These are phyloP conservation scores for Tetragonia tetragonoides DNA, from an alignment of 148 eudicot genomes.

Conservation along the genomic window DNA sequence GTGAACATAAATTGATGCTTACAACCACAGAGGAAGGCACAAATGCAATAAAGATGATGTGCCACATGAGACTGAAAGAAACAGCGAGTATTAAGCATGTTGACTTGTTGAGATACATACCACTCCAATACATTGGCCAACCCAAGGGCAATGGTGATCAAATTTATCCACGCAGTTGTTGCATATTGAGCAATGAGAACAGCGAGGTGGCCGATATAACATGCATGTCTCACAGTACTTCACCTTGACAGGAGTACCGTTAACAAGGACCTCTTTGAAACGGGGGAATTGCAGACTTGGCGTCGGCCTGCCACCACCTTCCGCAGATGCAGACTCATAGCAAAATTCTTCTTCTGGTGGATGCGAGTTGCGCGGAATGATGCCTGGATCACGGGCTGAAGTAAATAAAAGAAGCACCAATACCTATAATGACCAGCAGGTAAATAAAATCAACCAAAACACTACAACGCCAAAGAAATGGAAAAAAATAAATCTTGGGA, in stretches of 20 bases:
- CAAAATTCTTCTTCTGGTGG: constrained; percentile 59
- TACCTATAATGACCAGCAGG: constrained; percentile 35
- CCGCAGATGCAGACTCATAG: constrained; percentile 42
- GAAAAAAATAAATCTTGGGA: background rate
- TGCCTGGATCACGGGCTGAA: constrained; percentile 66
- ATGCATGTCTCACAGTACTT: constrained; percentile 73
- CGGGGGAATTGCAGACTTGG: constrained; percentile 51
- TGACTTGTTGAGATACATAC: constrained; percentile 25
- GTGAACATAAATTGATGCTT: background rate
- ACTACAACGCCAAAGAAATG: constrained; percentile 7
- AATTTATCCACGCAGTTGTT: constrained; percentile 63
- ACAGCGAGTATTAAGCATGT: constrained; percentile 1
- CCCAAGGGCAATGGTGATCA: constrained; percentile 76
- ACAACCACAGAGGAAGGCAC: background rate
- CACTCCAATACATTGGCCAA: constrained; percentile 67
- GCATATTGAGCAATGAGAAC: constrained; percentile 68
- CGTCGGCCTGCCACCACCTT: constrained; percentile 43
- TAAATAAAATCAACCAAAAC: constrained; percentile 20
- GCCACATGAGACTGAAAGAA: background rate
- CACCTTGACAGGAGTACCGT: constrained; percentile 47
- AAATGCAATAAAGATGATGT: background rate
- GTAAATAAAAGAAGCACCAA: constrained; percentile 54
- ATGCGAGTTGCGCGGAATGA: constrained; percentile 57
- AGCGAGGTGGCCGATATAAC: constrained; percentile 70
- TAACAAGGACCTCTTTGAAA: constrained; percentile 47